Percentiles rank a stretch among this genome's conserved stretches.
These are phyloP conservation scores for Scleromitrula shiraiana DNA, from an alignment of 2,329 filamentous ascomycete genomes.

Conservation along the genomic window DNA sequence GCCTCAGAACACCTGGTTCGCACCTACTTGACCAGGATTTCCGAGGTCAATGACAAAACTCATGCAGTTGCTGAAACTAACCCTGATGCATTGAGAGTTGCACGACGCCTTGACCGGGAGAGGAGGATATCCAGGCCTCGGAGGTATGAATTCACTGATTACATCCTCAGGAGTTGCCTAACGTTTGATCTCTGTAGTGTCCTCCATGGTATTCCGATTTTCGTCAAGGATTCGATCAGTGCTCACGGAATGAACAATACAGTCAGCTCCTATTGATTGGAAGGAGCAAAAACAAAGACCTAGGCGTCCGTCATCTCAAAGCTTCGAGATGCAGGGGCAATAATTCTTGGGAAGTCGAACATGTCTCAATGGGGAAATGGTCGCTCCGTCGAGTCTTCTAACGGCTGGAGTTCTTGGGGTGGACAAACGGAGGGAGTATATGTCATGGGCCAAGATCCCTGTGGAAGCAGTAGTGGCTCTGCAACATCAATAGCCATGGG, in stretches of 20 bases:
- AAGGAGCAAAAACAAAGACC: background rate
- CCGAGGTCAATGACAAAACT: constrained; percentile 8
- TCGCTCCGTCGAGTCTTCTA: constrained; percentile 45
- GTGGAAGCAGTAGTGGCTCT: constrained; percentile 41
- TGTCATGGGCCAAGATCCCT: constrained; percentile 23
- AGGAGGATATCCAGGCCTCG: background rate
- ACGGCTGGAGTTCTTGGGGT: constrained; percentile 56
- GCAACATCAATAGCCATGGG: constrained; percentile 33
- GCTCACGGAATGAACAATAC: constrained; percentile 45
- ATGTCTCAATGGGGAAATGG: constrained; percentile 48
- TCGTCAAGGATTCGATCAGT: constrained; percentile 53
- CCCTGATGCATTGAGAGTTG: constrained; percentile 21
- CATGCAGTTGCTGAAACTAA: constrained; percentile 18
- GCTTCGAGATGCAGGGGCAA: constrained; percentile 13
- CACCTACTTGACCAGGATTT: constrained; percentile 11
- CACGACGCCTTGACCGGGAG: constrained; percentile 16
- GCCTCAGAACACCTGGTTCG: too few relatives aligned
- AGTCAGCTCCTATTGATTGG: background rate
- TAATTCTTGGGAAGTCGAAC: constrained; percentile 27
- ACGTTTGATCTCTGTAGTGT: constrained; percentile 22
- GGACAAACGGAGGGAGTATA: constrained; percentile 49
- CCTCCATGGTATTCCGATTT: constrained; percentile 48
- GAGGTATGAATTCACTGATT: too few relatives aligned
- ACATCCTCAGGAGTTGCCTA: background rate
- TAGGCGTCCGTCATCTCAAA: constrained; percentile 11